Evolutionary conservation across 2,329 filamentous ascomycete species (phyloP).

Genomic region (Xylaria hypoxylon): DNA sequence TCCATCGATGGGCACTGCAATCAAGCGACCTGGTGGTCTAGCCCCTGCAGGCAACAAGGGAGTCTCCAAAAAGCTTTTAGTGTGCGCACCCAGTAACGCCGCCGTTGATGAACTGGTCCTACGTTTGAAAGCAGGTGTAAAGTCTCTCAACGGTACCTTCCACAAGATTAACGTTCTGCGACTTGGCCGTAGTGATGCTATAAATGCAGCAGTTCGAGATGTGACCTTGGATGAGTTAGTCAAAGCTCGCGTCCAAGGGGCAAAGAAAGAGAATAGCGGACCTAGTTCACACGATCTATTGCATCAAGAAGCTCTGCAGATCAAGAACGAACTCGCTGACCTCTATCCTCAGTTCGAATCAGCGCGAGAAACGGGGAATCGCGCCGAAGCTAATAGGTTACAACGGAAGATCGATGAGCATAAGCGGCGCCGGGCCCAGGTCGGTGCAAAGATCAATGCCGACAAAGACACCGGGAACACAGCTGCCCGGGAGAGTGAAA

Average conservation of each 20-base stretch:
- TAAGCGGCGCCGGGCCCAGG: slow-evolving; percentile 78
- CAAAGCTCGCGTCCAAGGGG: slow-evolving; percentile 74
- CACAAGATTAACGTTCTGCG: slow-evolving; percentile 89
- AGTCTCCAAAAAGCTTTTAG: slow-evolving; percentile 83
- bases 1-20: slow-evolving; percentile 56
- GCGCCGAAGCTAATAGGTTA: slow-evolving; percentile 63
- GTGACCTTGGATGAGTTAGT: slow-evolving; percentile 95
- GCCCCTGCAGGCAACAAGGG: slow-evolving; percentile 52
- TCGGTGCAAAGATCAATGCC: slow-evolving; percentile 87
- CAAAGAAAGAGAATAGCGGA: slow-evolving; percentile 68
- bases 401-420: slow-evolving; percentile 82
- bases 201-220: slow-evolving; percentile 88
- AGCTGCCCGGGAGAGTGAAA: slow-evolving; percentile 83
- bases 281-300: slow-evolving; percentile 68
- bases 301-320: slow-evolving; percentile 72
- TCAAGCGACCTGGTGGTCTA: slow-evolving; percentile 55
- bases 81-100: slow-evolving; percentile 98
- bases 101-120: slow-evolving; percentile 96
- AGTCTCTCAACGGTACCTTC: slow-evolving; percentile 76
- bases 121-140: slow-evolving; percentile 88
- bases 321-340: slow-evolving; percentile 80
- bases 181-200: slow-evolving; percentile 89
- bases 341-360: slow-evolving; percentile 79
- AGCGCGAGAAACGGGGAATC: slow-evolving; percentile 67
- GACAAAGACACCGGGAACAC: slow-evolving; percentile 88